A percentile compares a stretch with the other conserved stretches of the same genome.
These are phyloP conservation scores for Clavariopsis aquatica DNA, from an alignment of 495 filamentous ascomycete genomes.

Conservation along the genomic window DNA sequence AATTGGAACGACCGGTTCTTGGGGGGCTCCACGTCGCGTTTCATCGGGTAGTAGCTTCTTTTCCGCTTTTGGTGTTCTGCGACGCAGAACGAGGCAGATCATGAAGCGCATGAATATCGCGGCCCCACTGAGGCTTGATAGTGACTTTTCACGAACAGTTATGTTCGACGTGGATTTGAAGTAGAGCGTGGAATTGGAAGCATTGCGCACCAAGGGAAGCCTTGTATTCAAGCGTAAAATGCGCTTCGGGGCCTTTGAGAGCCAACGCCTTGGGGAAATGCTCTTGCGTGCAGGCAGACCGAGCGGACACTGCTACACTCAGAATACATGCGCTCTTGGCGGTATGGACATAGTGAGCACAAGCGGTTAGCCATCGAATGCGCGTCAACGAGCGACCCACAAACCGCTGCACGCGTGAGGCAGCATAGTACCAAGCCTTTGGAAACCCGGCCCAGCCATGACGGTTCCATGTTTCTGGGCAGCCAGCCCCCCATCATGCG, in stretches of 20 bases:
- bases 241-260: neutral
- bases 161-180: neutral
- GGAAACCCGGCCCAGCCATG: conserved; percentile 2
- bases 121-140: neutral
- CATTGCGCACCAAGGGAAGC: neutral
- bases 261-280: neutral
- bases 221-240: neutral
- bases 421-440: neutral
- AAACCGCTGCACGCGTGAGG: neutral
- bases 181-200: neutral
- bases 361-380: conserved; percentile 1
- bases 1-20: neutral
- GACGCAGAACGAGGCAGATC: neutral
- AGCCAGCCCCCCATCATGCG: conserved; percentile 1
- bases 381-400: neutral
- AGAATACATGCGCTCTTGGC: neutral
- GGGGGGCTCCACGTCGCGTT: neutral
- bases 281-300: neutral
- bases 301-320: neutral
- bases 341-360: neutral
- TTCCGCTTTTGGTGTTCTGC: neutral
- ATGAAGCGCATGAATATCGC: neutral
- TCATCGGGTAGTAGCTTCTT: neutral
- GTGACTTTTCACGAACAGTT: neutral
- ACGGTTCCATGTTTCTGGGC: neutral